A percentile compares a stretch with the other conserved stretches of the same genome.
These are phyloP conservation scores for Fonsecaea nubica DNA, from an alignment of 2,329 filamentous ascomycete genomes.

Conservation along the genomic window DNA sequence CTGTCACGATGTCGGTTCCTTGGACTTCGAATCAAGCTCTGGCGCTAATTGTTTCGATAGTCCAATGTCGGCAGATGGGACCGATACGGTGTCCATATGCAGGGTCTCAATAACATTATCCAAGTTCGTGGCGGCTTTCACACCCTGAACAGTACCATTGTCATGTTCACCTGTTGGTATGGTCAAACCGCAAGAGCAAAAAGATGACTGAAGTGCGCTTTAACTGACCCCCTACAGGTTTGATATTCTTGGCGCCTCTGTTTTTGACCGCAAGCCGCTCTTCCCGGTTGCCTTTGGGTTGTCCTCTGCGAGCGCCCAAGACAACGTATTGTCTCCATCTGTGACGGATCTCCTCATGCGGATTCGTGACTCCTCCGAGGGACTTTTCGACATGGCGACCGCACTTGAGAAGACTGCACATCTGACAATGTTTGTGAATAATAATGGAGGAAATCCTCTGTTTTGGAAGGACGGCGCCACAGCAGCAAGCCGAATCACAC, in stretches of 20 bases:
- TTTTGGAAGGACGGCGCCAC: slow-evolving; percentile 23
- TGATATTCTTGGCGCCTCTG: slow-evolving; percentile 17
- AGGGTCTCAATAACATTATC: slow-evolving; percentile 37
- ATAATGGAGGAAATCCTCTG: background rate
- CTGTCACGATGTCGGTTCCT: slow-evolving; percentile 39
- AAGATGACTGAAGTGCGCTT: background rate
- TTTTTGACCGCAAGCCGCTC: slow-evolving; percentile 17
- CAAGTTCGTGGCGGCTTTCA: slow-evolving; percentile 36
- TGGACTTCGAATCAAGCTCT: slow-evolving; percentile 2
- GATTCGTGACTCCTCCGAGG: background rate
- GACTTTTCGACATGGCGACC: background rate
- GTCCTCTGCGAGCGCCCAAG: background rate
- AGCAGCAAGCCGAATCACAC: slow-evolving; percentile 15
- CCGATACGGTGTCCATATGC: slow-evolving; percentile 39
- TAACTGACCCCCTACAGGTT: slow-evolving; percentile 14
- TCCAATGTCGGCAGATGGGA: slow-evolving; percentile 37
- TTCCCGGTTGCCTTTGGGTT: slow-evolving; percentile 7
- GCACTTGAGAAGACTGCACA: slow-evolving; percentile 2
- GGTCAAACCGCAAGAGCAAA: background rate
- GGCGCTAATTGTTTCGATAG: slow-evolving; percentile 13
- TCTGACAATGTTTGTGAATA: slow-evolving; percentile 11
- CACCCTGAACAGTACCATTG: slow-evolving; percentile 16
- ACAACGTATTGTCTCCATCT: background rate
- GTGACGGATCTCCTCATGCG: slow-evolving; percentile 1
- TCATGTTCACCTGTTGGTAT: slow-evolving; percentile 23